Evolutionary conservation across 345 rosid species (phyloP).

Genomic region (Gossypium stocksii): DNA sequence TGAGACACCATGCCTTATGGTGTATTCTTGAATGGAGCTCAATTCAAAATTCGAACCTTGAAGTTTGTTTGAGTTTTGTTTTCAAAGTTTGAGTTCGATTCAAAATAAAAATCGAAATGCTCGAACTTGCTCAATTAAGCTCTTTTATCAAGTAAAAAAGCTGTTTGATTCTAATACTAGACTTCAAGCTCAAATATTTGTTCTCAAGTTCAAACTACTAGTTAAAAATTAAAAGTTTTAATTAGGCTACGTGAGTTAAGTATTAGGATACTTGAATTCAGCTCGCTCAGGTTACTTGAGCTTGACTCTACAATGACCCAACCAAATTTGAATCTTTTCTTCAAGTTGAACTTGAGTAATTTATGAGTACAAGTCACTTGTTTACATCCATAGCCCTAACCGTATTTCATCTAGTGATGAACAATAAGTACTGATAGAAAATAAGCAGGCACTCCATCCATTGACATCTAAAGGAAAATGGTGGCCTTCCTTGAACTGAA

Average conservation of each 20-base stretch:
- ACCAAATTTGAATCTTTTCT: no score
- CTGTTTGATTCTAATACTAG: background rate
- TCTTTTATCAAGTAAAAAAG: background rate
- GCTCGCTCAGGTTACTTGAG: background rate
- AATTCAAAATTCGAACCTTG: background rate
- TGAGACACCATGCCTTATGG: background rate
- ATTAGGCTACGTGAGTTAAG: background rate
- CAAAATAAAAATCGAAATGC: background rate
- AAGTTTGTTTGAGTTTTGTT: background rate
- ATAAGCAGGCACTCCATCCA: no score
- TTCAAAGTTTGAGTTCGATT: background rate
- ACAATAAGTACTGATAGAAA: no score
- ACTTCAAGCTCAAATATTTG: background rate
- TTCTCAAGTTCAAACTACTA: background rate
- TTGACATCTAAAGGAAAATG: no score
- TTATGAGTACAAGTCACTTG: no score
- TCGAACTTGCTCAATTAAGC: background rate
- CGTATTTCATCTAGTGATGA: no score
- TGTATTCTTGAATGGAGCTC: no score
- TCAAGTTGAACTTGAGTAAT: no score
- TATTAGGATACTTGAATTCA: background rate
- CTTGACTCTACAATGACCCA: background rate
- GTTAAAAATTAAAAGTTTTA: no score
- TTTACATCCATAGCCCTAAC: no score
- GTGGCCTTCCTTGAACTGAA: no score